Base-by-base conservation (phyloP, 495 filamentous ascomycete species). In the Penicillium lagena region DNA sequence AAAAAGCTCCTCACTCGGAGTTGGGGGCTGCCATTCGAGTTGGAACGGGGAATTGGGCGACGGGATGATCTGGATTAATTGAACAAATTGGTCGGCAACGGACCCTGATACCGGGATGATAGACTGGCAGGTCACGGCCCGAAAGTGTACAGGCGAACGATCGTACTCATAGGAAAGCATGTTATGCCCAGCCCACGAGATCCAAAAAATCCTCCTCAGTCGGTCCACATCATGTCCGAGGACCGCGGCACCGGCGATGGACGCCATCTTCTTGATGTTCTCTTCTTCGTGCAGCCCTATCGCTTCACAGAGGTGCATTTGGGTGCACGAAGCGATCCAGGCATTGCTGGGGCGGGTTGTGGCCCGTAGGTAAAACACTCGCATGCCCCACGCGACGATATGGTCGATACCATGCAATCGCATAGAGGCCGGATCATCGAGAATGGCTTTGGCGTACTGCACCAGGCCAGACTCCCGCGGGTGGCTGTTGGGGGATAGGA, bases 321-420 rank as follows among this genome's bases (percentile, higher is more conserved):
- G 43, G 0, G 62, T 66, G 43, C 62, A 66, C 1, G 62, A 66
- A 7, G 62, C 59, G 34, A 66, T 53, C 62, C 62, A 66, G n/a
- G 62, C 57, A 55, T 58, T 59, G 37, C 39, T 58, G 2, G 62
- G 62, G 1, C 62, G 57, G 34, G 62, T 59, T 12, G 62, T 66
- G 12, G 62, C 59, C 14, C 62, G 55, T 8, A 66, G 46, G 28
- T 66, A 66, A 38, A 66, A 29, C n/a, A 66, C 38, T 11, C 62
- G 55, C 55, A 66, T 50, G 28, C 55, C 53, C 62, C 62, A 66
- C 6, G 62, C 62, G 27, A 66, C 22, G 43, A 66, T 52, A 13
- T 66, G 62, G 45, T 66, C 62, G 27, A 63, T 54, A 10, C 59
- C 11, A 7, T 34, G 55, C 52, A 46, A n/a, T 7, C 56, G 62